phyloP scores from a whole-genome alignment of 2,329 filamentous ascomycete genomes.

The Gyromitra esculenta region DNA sequence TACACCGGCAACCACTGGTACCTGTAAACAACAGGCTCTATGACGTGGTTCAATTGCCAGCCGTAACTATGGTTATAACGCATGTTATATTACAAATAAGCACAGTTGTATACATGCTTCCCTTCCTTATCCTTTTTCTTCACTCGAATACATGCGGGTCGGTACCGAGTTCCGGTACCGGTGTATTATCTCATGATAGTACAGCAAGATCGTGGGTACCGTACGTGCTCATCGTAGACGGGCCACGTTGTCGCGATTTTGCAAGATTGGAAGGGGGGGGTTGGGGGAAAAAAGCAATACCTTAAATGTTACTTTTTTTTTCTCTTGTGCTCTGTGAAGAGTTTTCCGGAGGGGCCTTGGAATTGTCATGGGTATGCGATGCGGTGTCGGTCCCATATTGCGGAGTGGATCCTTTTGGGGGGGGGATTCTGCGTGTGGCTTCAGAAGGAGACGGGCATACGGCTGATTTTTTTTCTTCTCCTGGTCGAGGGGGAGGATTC shows the following conservation, averaged over 20 bases:
- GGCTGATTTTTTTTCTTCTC: not conserved
- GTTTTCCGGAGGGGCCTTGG: slow-evolving; percentile 7
- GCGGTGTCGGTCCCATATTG: not conserved
- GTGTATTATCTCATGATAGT: slow-evolving; percentile 30
- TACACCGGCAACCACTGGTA: not conserved
- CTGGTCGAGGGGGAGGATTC: slow-evolving; percentile 13
- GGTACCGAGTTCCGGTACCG: slow-evolving; percentile 27
- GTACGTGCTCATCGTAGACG: slow-evolving; percentile 21
- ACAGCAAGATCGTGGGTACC: slow-evolving; percentile 21
- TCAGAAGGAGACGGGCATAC: not conserved
- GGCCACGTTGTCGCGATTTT: slow-evolving; percentile 31
- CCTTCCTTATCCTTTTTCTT: slow-evolving; percentile 34
- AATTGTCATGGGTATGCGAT: not conserved
- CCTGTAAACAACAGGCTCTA: slow-evolving; percentile 21
- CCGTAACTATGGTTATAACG: not conserved
- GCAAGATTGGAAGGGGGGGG: slow-evolving; percentile 16
- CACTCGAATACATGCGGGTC: slow-evolving; percentile 14
- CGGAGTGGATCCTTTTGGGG: not conserved
- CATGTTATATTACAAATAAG: slow-evolving; percentile 1
- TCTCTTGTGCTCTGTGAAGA: not conserved
- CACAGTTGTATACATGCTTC: slow-evolving; percentile 21
- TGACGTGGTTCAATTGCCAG: slow-evolving; percentile 44
- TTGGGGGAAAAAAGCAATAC: slow-evolving; percentile 15
- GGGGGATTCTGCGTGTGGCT: slow-evolving; percentile 7
- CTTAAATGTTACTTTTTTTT: slow-evolving; percentile 1